A percentile compares a stretch with the other conserved stretches of the same genome.
Evolutionary conservation across 306 rosid species (phyloP).

Genomic region (Glycine latifolia): DNA sequence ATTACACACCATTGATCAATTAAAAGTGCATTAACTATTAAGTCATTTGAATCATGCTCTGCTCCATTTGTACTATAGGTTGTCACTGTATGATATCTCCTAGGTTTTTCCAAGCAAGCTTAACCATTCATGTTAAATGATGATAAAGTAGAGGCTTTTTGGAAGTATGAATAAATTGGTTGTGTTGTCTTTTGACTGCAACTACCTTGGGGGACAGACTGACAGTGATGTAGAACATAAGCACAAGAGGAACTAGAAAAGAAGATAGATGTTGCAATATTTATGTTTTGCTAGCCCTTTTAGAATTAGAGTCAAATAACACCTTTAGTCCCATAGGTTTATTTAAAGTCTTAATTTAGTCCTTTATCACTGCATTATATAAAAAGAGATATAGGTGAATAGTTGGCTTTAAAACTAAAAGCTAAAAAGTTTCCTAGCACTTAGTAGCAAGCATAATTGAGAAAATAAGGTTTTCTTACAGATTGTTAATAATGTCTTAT

Average conservation of each 20-base stretch:
- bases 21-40: conserved; percentile 8
- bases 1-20: conserved; percentile 4
- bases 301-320: neutral
- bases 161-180: conserved; percentile 1
- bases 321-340: neutral
- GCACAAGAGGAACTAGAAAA: conserved; percentile 12
- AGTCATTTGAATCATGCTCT: conserved; percentile 33
- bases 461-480: neutral
- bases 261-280: neutral
- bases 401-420: neutral
- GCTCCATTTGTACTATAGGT: conserved; percentile 32
- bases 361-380: neutral
- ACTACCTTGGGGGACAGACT: neutral
- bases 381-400: neutral
- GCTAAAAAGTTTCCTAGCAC: neutral
- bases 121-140: neutral
- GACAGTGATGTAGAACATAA: conserved; percentile 4
- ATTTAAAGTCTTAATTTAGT: neutral
- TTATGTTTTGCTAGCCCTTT: neutral
- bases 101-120: conserved; percentile 5
- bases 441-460: neutral
- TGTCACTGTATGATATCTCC: conserved; percentile 9
- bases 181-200: neutral
- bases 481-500: too few species aligned
- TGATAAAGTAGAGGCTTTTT: conserved; percentile 13